phyloP scores from a whole-genome alignment of 176 grass and related monocot genomes.

The Puccinellia tenuiflora region DNA sequence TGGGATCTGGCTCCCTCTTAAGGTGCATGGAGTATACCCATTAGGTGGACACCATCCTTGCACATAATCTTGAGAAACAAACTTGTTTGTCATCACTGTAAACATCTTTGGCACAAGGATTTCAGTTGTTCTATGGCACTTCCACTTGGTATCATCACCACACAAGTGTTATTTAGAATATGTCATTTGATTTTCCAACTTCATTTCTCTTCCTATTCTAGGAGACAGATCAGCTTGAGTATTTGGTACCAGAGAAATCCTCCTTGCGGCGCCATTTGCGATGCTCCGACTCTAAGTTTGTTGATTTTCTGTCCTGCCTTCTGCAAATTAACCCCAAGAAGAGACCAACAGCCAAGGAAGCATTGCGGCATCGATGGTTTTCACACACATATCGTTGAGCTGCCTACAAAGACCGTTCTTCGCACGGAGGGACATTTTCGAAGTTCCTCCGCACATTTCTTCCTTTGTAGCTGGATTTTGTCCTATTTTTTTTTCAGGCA shows the following conservation, averaged over 20 bases:
- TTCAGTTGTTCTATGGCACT: not conserved
- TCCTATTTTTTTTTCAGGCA: not conserved
- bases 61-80: slow-evolving; percentile 1
- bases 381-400: slow-evolving; percentile 55
- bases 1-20: not conserved
- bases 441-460: slow-evolving; percentile 5
- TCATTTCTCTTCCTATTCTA: slow-evolving; percentile 26
- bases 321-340: slow-evolving; percentile 80
- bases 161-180: not conserved
- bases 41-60: not conserved
- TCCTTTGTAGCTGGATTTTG: slow-evolving; percentile 10
- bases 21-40: not conserved
- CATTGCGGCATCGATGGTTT: slow-evolving; percentile 75
- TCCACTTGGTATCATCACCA: not conserved
- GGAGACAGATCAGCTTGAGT: slow-evolving; percentile 80
- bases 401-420: not conserved
- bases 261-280: slow-evolving; percentile 63
- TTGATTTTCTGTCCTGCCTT: slow-evolving; percentile 79
- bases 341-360: slow-evolving; percentile 80
- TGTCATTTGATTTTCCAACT: not conserved
- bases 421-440: not conserved
- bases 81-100: not conserved
- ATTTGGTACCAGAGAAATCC: slow-evolving; percentile 84
- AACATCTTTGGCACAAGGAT: not conserved
- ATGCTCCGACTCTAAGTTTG: slow-evolving; percentile 64